These are phyloP conservation scores for Colletotrichum paranaense DNA, from an alignment of 2,329 filamentous ascomycete genomes.

Conservation along the genomic window DNA sequence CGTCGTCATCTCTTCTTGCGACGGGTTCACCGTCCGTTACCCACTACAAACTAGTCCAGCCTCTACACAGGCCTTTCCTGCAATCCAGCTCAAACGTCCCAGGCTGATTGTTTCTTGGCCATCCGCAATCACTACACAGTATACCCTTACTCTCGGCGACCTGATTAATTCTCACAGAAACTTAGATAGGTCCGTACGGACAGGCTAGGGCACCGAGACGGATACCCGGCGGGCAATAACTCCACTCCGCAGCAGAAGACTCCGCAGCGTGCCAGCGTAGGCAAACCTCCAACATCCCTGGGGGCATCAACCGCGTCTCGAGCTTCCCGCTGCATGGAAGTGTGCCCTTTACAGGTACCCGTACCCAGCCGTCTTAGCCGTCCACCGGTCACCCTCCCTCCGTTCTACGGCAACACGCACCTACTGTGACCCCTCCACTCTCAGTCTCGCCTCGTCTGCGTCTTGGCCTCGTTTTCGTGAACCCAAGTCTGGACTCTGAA, in stretches of 20 bases:
- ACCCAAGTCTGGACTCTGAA: neutral
- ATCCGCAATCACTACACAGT: neutral
- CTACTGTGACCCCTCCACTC: neutral
- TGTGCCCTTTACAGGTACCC: slow-evolving; percentile 12
- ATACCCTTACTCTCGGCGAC: neutral
- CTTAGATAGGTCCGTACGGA: neutral
- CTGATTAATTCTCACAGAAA: neutral
- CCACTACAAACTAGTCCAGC: neutral
- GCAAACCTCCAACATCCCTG: neutral
- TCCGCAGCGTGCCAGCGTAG: neutral
- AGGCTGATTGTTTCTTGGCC: neutral
- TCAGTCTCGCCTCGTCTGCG: neutral
- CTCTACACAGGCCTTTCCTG: neutral
- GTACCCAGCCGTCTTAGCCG: slow-evolving; percentile 29
- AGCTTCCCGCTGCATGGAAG: neutral
- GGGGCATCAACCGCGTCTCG: neutral
- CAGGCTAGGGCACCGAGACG: neutral
- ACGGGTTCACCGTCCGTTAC: neutral
- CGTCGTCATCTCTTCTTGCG: neutral
- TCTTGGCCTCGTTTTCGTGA: slow-evolving; percentile 16
- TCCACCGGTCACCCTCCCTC: neutral
- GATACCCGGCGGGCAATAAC: neutral
- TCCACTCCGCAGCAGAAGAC: neutral
- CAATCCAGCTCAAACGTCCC: neutral
- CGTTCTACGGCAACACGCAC: neutral